phyloP scores from a whole-genome alignment of 768 basidiomycete genomes.

The Tricholoma saponaceum region DNA sequence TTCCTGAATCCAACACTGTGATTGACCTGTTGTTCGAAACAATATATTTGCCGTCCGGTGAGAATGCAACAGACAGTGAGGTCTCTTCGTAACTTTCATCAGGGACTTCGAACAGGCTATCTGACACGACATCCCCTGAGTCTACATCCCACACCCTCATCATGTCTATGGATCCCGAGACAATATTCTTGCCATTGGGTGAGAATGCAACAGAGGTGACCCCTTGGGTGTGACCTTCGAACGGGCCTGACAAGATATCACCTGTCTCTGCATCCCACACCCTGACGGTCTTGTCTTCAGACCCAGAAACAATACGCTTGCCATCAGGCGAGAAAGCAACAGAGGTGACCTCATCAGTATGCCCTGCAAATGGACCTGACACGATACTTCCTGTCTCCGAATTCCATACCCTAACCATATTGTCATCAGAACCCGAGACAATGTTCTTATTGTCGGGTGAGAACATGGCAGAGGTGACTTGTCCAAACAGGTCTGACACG shows the following conservation, averaged over 20 bases:
- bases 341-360: not conserved
- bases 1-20: no score
- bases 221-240: not conserved
- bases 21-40: no score
- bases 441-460: no score
- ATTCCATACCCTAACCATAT: no score
- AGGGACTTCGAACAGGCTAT: no score
- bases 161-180: not conserved
- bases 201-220: not conserved
- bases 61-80: no score
- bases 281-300: not conserved
- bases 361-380: not conserved
- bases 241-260: not conserved
- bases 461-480: no score
- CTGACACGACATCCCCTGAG: no score
- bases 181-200: not conserved
- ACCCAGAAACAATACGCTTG: conserved; percentile 1
- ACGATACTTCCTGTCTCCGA: not conserved
- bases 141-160: conserved; percentile 22
- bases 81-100: no score
- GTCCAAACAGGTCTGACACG: not conserved
- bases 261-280: conserved; percentile 1
- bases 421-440: no score
- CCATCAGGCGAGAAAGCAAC: conserved; percentile 7
- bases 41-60: no score